Conservation (phyloP, 2,329 filamentous ascomycete genomes). For the Aspergillus sp. region DNA sequence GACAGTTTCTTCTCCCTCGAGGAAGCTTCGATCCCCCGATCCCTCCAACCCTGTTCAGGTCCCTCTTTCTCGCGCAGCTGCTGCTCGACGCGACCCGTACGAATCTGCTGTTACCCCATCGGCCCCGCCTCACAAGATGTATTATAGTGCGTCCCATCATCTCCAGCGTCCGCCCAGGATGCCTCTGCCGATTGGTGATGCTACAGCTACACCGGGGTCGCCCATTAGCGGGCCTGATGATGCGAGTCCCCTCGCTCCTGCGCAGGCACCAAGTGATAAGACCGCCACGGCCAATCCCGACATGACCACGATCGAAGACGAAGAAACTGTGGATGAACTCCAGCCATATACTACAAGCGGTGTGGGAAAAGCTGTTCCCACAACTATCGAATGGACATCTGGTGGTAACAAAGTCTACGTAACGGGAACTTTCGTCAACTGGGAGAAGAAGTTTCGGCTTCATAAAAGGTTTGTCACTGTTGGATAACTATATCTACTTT, state of each 20-base stretch:
- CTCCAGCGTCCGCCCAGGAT: conserved; percentile 72
- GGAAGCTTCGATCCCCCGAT: conserved; percentile 32
- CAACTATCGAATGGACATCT: conserved; percentile 78
- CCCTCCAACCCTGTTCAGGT: conserved; percentile 42
- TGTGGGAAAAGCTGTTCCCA: conserved; percentile 76
- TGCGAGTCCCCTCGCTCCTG: conserved; percentile 44
- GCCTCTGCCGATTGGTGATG: conserved; percentile 90
- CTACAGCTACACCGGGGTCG: conserved; percentile 83
- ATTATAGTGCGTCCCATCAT: conserved; percentile 42
- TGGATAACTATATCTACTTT: neutral
- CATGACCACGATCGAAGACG: conserved; percentile 63
- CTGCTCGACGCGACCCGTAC: conserved; percentile 30
- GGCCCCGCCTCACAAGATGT: conserved; percentile 50
- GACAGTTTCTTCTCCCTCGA: conserved; percentile 20
- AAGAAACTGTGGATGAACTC: conserved; percentile 75
- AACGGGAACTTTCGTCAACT: conserved; percentile 95
- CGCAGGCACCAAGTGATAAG: conserved; percentile 48
- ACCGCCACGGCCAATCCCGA: conserved; percentile 58
- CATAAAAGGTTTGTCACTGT: conserved; percentile 74
- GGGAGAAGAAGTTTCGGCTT: conserved; percentile 90
- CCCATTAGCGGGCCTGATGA: conserved; percentile 78
- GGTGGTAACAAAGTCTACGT: conserved; percentile 91
- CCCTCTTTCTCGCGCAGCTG: conserved; percentile 30
- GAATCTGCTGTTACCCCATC: conserved; percentile 38
- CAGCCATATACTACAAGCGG: conserved; percentile 64